phyloP scores from a whole-genome alignment of 768 basidiomycete genomes.

The Mycena polygramma region DNA sequence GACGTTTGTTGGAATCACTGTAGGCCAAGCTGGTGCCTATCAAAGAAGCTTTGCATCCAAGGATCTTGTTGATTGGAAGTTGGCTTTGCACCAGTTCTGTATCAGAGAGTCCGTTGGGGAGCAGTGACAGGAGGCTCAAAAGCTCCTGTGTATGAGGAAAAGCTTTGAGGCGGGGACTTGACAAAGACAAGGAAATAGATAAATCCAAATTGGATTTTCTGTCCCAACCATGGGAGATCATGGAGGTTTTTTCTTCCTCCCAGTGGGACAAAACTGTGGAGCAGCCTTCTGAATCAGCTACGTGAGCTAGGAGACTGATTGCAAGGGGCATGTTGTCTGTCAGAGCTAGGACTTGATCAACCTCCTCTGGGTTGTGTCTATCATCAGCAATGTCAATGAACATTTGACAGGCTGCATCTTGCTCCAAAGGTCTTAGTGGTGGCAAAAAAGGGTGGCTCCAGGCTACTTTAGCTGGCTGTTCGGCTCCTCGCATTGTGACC shows the following conservation, averaged over 20 bases:
- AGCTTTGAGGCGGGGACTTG: background rate
- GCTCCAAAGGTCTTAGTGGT: background rate
- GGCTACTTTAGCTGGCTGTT: background rate
- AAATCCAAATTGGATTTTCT: background rate
- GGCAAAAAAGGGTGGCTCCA: background rate
- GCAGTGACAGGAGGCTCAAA: background rate
- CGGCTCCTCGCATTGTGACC: conserved; percentile 2
- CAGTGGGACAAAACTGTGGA: background rate
- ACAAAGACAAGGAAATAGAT: background rate
- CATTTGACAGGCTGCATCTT: background rate
- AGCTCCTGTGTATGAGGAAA: background rate
- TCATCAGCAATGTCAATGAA: conserved; percentile 4
- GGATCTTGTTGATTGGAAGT: background rate
- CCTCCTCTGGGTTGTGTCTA: background rate
- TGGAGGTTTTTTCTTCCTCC: background rate
- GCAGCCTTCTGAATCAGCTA: background rate
- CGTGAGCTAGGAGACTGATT: background rate
- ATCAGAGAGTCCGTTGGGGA: background rate
- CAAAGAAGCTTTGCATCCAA: background rate
- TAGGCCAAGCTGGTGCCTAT: background rate
- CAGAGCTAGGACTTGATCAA: background rate
- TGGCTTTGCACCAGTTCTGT: background rate
- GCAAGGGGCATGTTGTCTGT: background rate
- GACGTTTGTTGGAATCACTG: background rate
- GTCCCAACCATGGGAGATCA: background rate